These are phyloP conservation scores for Pseudotsuga menziesii DNA, from an alignment of 75 land plant genomes.

Conservation along the genomic window DNA sequence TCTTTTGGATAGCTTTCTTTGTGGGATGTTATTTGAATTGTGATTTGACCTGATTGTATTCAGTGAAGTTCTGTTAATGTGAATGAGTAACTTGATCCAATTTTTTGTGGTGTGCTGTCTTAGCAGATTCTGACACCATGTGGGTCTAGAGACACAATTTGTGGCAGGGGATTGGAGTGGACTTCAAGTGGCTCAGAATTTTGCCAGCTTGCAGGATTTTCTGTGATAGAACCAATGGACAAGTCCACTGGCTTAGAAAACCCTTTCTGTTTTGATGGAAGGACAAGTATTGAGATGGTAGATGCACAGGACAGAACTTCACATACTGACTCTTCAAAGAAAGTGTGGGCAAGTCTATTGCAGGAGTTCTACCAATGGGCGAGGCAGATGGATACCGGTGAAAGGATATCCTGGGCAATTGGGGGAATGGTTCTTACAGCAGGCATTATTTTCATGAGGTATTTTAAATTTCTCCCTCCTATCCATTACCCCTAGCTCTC, in stretches of 20 bases:
- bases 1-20: too few species aligned
- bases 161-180: slow-evolving; percentile 78
- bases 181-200: slow-evolving; percentile 73
- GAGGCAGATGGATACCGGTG: slow-evolving; percentile 29
- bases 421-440: slow-evolving; percentile 91
- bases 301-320: slow-evolving; percentile 35
- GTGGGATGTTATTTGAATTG: neutral
- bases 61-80: neutral
- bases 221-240: slow-evolving; percentile 23
- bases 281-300: slow-evolving; percentile 49
- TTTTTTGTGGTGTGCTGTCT: neutral
- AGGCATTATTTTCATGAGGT: slow-evolving; percentile 64
- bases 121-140: slow-evolving; percentile 77
- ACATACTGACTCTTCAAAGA: slow-evolving; percentile 13
- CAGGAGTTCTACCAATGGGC: slow-evolving; percentile 40
- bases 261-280: slow-evolving; percentile 75
- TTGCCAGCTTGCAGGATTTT: slow-evolving; percentile 69
- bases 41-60: neutral
- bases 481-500: neutral
- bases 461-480: neutral
- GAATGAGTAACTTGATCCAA: slow-evolving; percentile 2
- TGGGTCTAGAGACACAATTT: slow-evolving; percentile 69
- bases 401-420: slow-evolving; percentile 70
- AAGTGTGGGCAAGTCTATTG: slow-evolving; percentile 9
- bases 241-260: slow-evolving; percentile 11